Evolutionary conservation across 768 basidiomycete genomes (phyloP).

Genomic region (Polyporus arcularius): DNA sequence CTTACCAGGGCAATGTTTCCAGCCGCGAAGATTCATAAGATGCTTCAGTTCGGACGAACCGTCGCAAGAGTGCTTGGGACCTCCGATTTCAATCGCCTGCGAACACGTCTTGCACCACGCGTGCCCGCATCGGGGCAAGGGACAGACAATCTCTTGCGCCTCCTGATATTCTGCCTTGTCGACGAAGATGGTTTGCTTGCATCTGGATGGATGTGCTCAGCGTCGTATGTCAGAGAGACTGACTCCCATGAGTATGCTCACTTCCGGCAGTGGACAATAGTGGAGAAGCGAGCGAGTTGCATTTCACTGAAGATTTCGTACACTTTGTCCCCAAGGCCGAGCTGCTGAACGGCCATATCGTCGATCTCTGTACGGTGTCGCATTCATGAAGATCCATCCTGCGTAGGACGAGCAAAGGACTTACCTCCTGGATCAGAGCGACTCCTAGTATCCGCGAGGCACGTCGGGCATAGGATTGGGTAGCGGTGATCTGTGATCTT

Average conservation of each 20-base stretch:
- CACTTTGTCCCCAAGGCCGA: conserved; percentile 48
- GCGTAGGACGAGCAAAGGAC: conserved; percentile 12
- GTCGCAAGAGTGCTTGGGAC: conserved; percentile 57
- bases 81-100: conserved; percentile 37
- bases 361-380: conserved; percentile 38
- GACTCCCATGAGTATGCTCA: conserved; percentile 26
- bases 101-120: conserved; percentile 66
- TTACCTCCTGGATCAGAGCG: conserved; percentile 34
- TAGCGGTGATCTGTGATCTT: conserved; percentile 55
- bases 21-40: conserved; percentile 55
- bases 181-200: conserved; percentile 48
- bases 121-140: conserved; percentile 46
- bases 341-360: conserved; percentile 39
- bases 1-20: conserved; percentile 65
- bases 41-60: conserved; percentile 54
- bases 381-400: not conserved
- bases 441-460: conserved; percentile 36
- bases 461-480: conserved; percentile 64
- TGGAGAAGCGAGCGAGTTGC: conserved; percentile 45
- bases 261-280: conserved; percentile 52
- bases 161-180: conserved; percentile 49
- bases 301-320: conserved; percentile 46
- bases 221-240: not conserved
- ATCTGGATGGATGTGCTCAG: conserved; percentile 38
- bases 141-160: conserved; percentile 47